Evolutionary conservation across 495 filamentous ascomycete species (phyloP), one percentile per base, ranked within the genome.

Genomic region (Talaromyces borbonicus): DNA sequence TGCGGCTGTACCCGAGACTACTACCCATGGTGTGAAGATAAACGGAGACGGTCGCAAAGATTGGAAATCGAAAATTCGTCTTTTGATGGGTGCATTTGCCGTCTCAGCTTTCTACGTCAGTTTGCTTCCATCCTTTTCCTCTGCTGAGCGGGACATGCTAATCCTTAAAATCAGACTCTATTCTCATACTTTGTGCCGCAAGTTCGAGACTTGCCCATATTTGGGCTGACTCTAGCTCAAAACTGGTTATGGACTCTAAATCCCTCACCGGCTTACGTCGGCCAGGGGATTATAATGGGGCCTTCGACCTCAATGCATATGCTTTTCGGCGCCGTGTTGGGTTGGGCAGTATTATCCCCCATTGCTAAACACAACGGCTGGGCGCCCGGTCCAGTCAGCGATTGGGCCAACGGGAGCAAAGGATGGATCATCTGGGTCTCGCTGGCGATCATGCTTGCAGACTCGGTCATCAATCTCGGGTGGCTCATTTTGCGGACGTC

Each of bases 371-470:
- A 63, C 49, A 77, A 76, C 52, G 87, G 84, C 8, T 99, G 92
- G 92, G 93, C 92, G 12, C 85, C 88, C 1, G 92, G 88, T 0
- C 71, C 77, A 1, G 87, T 96, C 1, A 65, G 78, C 20, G 85
- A 92, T 57, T 99, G 93, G 93, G 81, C 83, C 46, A 77, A 68
- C 25, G 92, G 92, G 5, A 92, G 84, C 57, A 95, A 96, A 68
- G 92, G 90, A 16, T 99, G 92, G 92, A 95, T 99, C 48, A 85
- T 97, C 0, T 99, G 92, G 92, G 68, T 90, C 1, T 90, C 85
- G 47, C 63, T 99, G 24, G 87, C 92, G 1, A 93, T 99, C 50
- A 99, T 99, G 92, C 75, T 99, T 50, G 83, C 87, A 6, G 92
- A 99, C 63, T 85, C 90, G 2, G 67, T 97, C 3, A 74, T 96